Evolutionary conservation across 257 asterid species (phyloP), one percentile per base, ranked within the genome.

Genomic region (Capsicum chinense): DNA sequence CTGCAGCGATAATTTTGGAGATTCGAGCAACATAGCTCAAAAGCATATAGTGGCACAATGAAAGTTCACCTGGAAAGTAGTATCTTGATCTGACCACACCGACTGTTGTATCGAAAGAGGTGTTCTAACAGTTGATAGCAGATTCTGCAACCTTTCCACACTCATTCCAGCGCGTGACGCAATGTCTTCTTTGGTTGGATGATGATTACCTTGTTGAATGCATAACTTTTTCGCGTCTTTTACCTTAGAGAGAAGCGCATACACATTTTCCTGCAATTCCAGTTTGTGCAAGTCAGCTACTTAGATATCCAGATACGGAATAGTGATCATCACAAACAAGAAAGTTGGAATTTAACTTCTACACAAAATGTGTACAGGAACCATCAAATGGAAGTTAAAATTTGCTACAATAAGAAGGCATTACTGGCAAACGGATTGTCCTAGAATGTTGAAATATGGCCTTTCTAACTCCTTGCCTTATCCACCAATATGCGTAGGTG

Each of bases 401-500:
- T 73, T 6, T 19, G 59, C 60, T 48, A n/a, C 54, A 13, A 82
- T 59, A 44, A 83, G 69, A 85, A 84, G 69, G 85, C 89, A 89
- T 91, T 94, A 95, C 99, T 2, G 99, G 99, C 89, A 95, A 86
- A 88, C 98, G 98, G 82, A 95, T 90, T 39, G 95, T 92, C 88
- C 99, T 91, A 80, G 99, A 95, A 86, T 95, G 95, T 84, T 86
- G 97, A 94, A 93, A 92, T 86, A 95, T 80, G 82, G 97, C 93
- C 90, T 92, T 95, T 91, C 97, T 91, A 79, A 95, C 83, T 44
- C 91, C 81, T 86, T 94, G 98, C 89, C 98, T 90, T 89, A 94
- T 93, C 99, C 99, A 95, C 98, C 98, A 95, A 87, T 93, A 95
- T 11, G 99, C 97, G 85, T 95, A 95, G 81, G 95, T 91, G 85